phyloP scores from a whole-genome alignment of 1,139 yeast species.

The Yamadazyma dendronema region DNA sequence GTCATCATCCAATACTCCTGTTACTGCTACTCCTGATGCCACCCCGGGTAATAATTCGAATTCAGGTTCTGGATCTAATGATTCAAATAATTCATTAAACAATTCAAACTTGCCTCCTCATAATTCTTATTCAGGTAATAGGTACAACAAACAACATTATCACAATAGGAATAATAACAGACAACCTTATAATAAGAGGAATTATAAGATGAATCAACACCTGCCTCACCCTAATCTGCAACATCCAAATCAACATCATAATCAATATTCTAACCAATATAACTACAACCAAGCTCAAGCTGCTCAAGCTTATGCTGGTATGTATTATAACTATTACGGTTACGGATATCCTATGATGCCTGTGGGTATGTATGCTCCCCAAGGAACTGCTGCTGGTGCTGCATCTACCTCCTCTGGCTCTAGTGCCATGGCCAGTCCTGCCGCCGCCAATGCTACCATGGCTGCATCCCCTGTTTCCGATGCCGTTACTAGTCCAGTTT shows the following conservation, averaged over 20 bases:
- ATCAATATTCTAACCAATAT: constrained; percentile 13
- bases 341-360: constrained; percentile 17
- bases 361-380: constrained; percentile 9
- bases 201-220: constrained; percentile 2
- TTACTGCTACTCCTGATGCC: no score
- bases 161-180: constrained; percentile 8
- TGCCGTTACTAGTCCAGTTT: background rate
- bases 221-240: background rate
- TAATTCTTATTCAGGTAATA: constrained; percentile 1
- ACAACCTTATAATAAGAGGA: constrained; percentile 7
- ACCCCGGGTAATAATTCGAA: no score
- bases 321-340: constrained; percentile 20
- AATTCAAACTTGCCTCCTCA: no score
- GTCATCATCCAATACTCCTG: no score
- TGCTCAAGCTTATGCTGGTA: constrained; percentile 13
- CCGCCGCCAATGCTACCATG: background rate
- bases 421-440: constrained; percentile 1
- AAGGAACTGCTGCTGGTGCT: constrained; percentile 8
- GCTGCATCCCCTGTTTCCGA: constrained; percentile 1
- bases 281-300: constrained; percentile 18
- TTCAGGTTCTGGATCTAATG: no score
- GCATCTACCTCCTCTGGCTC: constrained; percentile 8
- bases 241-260: constrained; percentile 1
- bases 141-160: constrained; percentile 4
- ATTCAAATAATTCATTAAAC: no score